Base-by-base conservation (phyloP, 2,329 filamentous ascomycete species). In the Aureobasidium pullulans region DNA sequence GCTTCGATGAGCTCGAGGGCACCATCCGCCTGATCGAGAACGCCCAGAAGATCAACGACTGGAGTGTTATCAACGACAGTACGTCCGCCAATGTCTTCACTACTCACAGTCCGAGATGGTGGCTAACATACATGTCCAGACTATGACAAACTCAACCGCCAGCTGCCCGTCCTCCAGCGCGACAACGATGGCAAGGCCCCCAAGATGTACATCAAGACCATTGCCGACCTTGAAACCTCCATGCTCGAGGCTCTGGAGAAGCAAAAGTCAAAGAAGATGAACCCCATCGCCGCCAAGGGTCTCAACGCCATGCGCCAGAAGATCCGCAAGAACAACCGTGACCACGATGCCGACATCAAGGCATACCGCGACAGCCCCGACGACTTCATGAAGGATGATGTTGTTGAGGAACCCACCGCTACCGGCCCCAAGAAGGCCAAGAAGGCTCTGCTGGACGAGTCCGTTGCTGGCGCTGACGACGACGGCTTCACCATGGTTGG, bases 191-290 rank as follows among this genome's bases (percentile, higher is more conserved):
- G 87, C 71, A 89, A 88, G 74, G 84, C 85, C 39, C 94, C 94
- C 60, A 96, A 96, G 81, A 77, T 88, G 64, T 99, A 96, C 77
- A 86, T 99, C 76, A 92, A 94, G 79, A 87, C 88, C 66, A 84
- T 97, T 66, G 88, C 93, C 68, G 93, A 99, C 72, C 81, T 99
- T 65, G 94, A 99, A 78, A 92, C 96, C 69, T 85, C 88, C 72
- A 89, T 96, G 82, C 92, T 92, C 72, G 95, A 99, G 80, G 87
- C 92, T 28, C 84, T 96, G 65, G 85, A 91, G 69, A 96, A 96
- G 83, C 90, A 96, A 73, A 99, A 99, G 81, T 85, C 87, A 64
- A 96, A 96, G 85, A 97, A 96, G 83, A 96, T 97, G 92, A 99
- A 96, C 78, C 91, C 92, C 63, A 94, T 87, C 71, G 95, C 93